Conservation (phyloP, 2,329 filamentous ascomycete species). For the Neofusicoccum parvum region DNA sequence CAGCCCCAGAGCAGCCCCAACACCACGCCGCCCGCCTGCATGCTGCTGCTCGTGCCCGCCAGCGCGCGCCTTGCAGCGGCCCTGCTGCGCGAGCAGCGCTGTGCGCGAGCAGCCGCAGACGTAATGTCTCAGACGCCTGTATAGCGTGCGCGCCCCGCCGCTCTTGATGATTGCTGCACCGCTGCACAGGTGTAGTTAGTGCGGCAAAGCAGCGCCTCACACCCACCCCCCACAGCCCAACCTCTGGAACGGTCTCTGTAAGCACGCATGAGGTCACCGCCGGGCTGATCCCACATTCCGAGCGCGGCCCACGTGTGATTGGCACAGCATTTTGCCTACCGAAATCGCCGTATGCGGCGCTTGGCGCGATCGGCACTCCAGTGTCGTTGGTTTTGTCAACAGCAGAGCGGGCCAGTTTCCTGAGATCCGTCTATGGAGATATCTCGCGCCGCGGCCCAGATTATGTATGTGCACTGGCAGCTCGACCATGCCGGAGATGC, state of each 20-base stretch:
- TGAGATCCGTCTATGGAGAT: too few species aligned
- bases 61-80: background rate
- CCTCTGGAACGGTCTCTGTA: background rate
- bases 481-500: background rate
- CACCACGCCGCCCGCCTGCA: background rate
- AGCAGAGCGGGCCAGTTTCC: background rate
- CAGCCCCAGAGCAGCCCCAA: background rate
- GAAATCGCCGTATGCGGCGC: conserved; percentile 3
- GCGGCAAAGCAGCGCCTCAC: background rate
- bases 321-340: background rate
- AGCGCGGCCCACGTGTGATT: conserved; percentile 5
- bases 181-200: conserved; percentile 1
- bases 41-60: background rate
- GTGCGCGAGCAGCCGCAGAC: background rate
- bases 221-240: background rate
- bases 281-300: background rate
- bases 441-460: background rate
- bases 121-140: background rate
- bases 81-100: background rate
- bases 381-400: too few species aligned
- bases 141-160: background rate
- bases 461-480: background rate
- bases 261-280: background rate
- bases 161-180: background rate
- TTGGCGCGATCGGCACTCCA: background rate